phyloP scores from a whole-genome alignment of 1,284 basidiomycete genomes.

The Paramarasmius palmivorus region DNA sequence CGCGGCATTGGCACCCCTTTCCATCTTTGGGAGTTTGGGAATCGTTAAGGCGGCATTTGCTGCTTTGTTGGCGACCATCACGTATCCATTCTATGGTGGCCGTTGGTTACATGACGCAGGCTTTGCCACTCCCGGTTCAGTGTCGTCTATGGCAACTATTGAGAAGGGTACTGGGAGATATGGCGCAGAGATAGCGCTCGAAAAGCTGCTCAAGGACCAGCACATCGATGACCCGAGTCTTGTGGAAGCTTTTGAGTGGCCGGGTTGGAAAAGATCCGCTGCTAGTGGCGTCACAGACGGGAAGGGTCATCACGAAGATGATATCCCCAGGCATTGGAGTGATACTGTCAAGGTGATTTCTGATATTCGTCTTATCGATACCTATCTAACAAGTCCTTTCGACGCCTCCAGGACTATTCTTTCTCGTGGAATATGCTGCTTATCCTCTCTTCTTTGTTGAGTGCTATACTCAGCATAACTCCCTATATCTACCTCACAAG shows the following conservation, averaged over 20 bases:
- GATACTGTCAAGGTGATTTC: too few relatives aligned
- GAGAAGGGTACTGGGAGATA: not conserved
- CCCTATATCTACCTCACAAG: not conserved
- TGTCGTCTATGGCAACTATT: not conserved
- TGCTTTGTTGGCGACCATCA: constrained; percentile 1
- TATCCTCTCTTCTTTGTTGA: not conserved
- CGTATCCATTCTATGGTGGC: not conserved
- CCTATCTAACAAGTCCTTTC: not conserved
- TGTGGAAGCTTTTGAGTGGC: not conserved
- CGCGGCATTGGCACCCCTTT: constrained; percentile 9
- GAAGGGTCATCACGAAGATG: too few relatives aligned
- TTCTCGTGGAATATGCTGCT: not conserved
- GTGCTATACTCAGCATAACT: not conserved
- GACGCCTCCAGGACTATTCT: not conserved
- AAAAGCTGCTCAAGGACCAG: not conserved
- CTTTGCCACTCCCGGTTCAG: not conserved
- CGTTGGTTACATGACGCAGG: constrained; percentile 4
- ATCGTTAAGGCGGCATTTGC: constrained; percentile 7
- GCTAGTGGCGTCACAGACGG: not conserved
- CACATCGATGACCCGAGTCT: not conserved
- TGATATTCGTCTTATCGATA: not conserved
- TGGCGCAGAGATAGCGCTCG: not conserved
- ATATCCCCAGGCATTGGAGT: too few relatives aligned
- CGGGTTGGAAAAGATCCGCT: not conserved
- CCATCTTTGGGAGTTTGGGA: constrained; percentile 13